Conservation (phyloP, 2,329 filamentous ascomycete genomes). For the Chaetomiaceae sp. region DNA sequence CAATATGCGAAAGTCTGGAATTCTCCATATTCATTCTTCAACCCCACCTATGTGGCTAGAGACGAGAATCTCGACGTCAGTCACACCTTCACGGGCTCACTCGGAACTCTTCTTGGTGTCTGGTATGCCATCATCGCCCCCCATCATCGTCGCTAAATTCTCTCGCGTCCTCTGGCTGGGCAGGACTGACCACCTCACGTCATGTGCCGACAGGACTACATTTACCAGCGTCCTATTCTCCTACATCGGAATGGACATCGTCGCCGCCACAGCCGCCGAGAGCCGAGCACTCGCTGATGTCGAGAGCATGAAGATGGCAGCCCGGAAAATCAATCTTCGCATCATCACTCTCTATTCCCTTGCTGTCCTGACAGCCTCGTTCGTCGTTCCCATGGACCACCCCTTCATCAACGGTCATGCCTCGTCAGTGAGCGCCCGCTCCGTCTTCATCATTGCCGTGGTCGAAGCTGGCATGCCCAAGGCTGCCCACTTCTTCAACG, state of each 20-base stretch:
- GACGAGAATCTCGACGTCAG: conserved; percentile 29
- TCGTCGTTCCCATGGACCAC: conserved; percentile 35
- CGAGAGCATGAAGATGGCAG: conserved; percentile 39
- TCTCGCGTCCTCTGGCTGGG: too few species aligned
- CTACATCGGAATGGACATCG: conserved; percentile 37
- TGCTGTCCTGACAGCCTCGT: conserved; percentile 28
- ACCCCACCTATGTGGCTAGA: conserved; percentile 30
- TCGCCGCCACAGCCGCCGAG: conserved; percentile 36
- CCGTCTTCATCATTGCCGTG: conserved; percentile 36
- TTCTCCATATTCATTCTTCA: conserved; percentile 37
- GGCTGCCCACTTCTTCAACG: conserved; percentile 36
- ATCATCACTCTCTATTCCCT: conserved; percentile 30
- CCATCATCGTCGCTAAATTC: neutral
- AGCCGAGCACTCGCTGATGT: conserved; percentile 32
- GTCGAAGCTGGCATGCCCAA: conserved; percentile 35
- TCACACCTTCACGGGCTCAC: conserved; percentile 29
- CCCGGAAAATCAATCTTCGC: conserved; percentile 36
- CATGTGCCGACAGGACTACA: conserved; percentile 31
- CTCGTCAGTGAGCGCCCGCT: conserved; percentile 31
- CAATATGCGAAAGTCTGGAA: conserved; percentile 20
- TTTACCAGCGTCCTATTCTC: conserved; percentile 36
- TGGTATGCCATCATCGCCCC: conserved; percentile 29
- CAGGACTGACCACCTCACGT: too few species aligned
- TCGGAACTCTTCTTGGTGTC: conserved; percentile 36
- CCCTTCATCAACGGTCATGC: conserved; percentile 37